Evolutionary conservation across 225 moss, liverwort and hornwort genomes (phyloP).

Genomic region (Bryum argenteum): DNA sequence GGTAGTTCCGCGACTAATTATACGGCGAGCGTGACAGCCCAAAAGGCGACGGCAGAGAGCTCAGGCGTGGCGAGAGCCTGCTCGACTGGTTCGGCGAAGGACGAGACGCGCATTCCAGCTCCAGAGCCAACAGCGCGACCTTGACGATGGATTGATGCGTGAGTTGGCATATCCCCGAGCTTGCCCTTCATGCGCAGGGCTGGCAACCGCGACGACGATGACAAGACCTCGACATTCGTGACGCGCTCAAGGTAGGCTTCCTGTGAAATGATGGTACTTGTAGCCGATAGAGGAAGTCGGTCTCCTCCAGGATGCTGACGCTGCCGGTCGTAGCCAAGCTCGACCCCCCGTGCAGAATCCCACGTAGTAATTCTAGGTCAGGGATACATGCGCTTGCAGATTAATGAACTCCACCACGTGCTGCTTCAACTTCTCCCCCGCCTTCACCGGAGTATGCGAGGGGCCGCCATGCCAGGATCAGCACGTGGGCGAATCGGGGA

Average conservation of each 20-base stretch:
- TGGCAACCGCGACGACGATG: constrained; percentile 27
- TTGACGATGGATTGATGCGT: constrained; percentile 21
- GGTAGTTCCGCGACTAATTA: not conserved
- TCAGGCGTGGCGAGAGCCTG: not conserved
- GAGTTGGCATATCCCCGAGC: constrained; percentile 27
- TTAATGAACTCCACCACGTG: constrained; percentile 26
- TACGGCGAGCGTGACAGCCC: constrained; percentile 23
- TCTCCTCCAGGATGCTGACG: constrained; percentile 21
- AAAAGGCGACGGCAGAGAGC: not conserved
- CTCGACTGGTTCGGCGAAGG: not conserved
- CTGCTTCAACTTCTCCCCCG: constrained; percentile 34
- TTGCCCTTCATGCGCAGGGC: constrained; percentile 19
- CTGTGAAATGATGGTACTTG: constrained; percentile 19
- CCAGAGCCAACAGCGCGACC: constrained; percentile 9
- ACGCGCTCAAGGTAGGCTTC: constrained; percentile 3
- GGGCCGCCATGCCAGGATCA: constrained; percentile 23
- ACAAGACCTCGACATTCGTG: not conserved
- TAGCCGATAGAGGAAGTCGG: constrained; percentile 21
- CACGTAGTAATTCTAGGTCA: constrained; percentile 9
- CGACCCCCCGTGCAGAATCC: constrained; percentile 27
- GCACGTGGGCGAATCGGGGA: constrained; percentile 6
- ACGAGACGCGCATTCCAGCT: constrained; percentile 5
- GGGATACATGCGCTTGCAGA: constrained; percentile 16
- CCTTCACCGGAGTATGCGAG: constrained; percentile 13
- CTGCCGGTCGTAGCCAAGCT: no score